phyloP scores from a whole-genome alignment of 2,329 filamentous ascomycete species.

The Fusarium napiforme region DNA sequence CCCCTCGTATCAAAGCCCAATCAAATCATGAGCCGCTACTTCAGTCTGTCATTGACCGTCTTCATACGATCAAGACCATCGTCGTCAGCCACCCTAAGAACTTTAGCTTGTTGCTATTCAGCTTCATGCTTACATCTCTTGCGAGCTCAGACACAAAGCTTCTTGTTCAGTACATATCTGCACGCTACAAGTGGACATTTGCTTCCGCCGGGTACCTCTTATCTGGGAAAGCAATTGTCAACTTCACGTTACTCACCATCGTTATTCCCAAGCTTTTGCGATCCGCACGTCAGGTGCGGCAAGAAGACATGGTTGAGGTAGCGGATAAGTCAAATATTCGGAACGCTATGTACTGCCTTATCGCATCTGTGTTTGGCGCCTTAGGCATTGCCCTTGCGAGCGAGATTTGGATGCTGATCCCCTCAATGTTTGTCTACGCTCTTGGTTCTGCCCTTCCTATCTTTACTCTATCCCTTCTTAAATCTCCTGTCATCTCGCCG shows the following conservation, averaged over 20 bases:
- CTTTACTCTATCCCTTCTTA: slow-evolving; percentile 61
- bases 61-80: slow-evolving; percentile 47
- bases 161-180: slow-evolving; percentile 62
- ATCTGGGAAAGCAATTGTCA: slow-evolving; percentile 60
- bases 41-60: slow-evolving; percentile 29
- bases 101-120: slow-evolving; percentile 55
- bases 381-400: slow-evolving; percentile 55
- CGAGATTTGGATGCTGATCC: slow-evolving; percentile 54
- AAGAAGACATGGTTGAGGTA: background rate
- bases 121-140: slow-evolving; percentile 60
- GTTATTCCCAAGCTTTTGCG: slow-evolving; percentile 54
- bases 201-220: slow-evolving; percentile 60
- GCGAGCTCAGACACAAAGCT: slow-evolving; percentile 64
- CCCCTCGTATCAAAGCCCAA: slow-evolving; percentile 53
- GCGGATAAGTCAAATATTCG: slow-evolving; percentile 35
- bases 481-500: slow-evolving; percentile 53
- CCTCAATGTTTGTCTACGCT: slow-evolving; percentile 58
- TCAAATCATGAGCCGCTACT: slow-evolving; percentile 26
- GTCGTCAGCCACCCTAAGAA: slow-evolving; percentile 54
- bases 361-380: slow-evolving; percentile 51
- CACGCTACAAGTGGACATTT: slow-evolving; percentile 59
- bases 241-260: slow-evolving; percentile 57
- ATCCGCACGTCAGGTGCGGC: background rate
- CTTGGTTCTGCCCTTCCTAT: slow-evolving; percentile 61
- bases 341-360: slow-evolving; percentile 34